Evolutionary conservation across 2,329 filamentous ascomycete species (phyloP).

Genomic region (Aspergillus unguis): DNA sequence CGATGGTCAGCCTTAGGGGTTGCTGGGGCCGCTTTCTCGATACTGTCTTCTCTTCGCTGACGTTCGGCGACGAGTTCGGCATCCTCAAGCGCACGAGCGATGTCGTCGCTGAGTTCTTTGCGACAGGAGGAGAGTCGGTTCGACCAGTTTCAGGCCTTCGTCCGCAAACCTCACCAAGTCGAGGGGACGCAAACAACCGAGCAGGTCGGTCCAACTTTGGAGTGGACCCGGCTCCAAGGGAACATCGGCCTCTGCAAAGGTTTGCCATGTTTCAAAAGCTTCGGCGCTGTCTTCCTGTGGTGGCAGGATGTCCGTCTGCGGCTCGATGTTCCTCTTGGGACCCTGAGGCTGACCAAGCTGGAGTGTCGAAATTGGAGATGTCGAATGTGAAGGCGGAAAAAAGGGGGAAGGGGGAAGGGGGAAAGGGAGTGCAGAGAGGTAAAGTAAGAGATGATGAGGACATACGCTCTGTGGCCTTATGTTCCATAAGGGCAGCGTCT

Average conservation of each 20-base stretch:
- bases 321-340: neutral
- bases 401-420: neutral
- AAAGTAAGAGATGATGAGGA: neutral
- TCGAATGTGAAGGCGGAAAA: neutral
- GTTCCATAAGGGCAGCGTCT: constrained; percentile 12
- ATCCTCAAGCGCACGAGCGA: neutral
- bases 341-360: neutral
- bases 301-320: neutral
- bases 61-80: neutral
- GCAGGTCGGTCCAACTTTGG: too few species aligned
- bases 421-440: neutral
- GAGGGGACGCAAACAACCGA: too few species aligned
- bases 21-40: neutral
- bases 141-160: neutral
- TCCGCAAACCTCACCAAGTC: too few species aligned
- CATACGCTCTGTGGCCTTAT: constrained; percentile 17
- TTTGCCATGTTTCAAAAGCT: neutral
- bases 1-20: constrained; percentile 1
- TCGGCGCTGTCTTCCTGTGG: too few species aligned
- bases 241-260: neutral
- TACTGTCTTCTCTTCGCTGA: too few species aligned
- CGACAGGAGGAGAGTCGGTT: neutral
- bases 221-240: neutral
- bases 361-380: neutral
- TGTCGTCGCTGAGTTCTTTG: neutral